A percentile compares a stretch with the other conserved stretches of the same genome.
These are phyloP conservation scores for Tetratostichococcus sp. DNA, from an alignment of 139 green algal genomes.

Conservation along the genomic window DNA sequence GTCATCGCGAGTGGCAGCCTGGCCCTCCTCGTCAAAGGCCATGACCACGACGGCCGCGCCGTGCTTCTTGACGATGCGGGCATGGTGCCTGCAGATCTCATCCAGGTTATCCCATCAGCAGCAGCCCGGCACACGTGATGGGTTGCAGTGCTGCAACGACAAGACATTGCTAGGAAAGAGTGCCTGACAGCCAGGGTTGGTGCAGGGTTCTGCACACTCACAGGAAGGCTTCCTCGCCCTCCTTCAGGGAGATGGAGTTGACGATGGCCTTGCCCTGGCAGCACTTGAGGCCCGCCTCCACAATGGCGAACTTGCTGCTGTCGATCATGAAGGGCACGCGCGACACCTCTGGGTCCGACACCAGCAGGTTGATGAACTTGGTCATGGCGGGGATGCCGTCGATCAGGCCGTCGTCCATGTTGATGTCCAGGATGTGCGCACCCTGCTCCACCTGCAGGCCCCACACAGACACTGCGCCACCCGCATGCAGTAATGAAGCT, in stretches of 20 bases:
- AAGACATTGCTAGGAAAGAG: too few species aligned
- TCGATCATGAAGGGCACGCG: slow-evolving; percentile 99
- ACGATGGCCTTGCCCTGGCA: slow-evolving; percentile 96
- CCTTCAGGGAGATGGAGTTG: slow-evolving; percentile 98
- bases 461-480: not conserved
- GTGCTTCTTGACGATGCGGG: slow-evolving; percentile 75
- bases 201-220: not conserved
- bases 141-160: too few species aligned
- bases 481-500: too few species aligned
- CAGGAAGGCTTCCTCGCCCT: slow-evolving; percentile 90
- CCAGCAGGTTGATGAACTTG: slow-evolving; percentile 94
- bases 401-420: slow-evolving; percentile 98
- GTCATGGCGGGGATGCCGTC: slow-evolving; percentile 94
- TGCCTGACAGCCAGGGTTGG: too few species aligned
- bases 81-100: slow-evolving; percentile 45
- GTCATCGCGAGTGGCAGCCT: slow-evolving; percentile 66
- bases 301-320: slow-evolving; percentile 94
- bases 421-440: slow-evolving; percentile 96
- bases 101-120: too few species aligned
- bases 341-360: slow-evolving; percentile 91
- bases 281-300: slow-evolving; percentile 97
- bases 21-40: slow-evolving; percentile 96
- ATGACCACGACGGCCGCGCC: slow-evolving; percentile 96
- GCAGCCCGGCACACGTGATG: too few species aligned
- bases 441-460: slow-evolving; percentile 58